A percentile compares a stretch with the other conserved stretches of the same genome.
phyloP scores from a whole-genome alignment of 1,139 yeast genomes.

The Magnusiomyces tetraspermus region DNA sequence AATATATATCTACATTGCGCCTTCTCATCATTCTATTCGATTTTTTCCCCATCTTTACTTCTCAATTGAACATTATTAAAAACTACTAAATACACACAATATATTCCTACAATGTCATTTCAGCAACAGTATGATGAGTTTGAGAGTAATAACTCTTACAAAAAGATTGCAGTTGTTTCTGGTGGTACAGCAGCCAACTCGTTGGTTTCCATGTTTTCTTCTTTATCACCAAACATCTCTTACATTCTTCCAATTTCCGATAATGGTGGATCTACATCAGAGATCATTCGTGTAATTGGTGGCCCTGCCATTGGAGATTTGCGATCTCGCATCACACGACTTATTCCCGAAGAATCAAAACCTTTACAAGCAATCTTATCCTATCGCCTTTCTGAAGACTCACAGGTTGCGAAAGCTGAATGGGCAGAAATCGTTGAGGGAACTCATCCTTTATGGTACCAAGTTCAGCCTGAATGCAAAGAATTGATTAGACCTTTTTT shows the following conservation, averaged over 20 bases:
- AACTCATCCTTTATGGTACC: conserved; percentile 58
- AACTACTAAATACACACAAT: not conserved
- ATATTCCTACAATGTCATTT: not conserved
- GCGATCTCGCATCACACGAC: conserved; percentile 66
- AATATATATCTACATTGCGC: no score
- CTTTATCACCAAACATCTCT: conserved; percentile 38
- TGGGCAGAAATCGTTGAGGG: conserved; percentile 82
- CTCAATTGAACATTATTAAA: no score
- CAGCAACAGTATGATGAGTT: not conserved
- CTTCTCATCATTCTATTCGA: no score
- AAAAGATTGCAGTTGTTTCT: conserved; percentile 35
- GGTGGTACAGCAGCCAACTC: conserved; percentile 76
- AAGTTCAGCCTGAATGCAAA: conserved; percentile 51
- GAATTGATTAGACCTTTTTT: conserved; percentile 72
- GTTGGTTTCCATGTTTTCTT: conserved; percentile 42
- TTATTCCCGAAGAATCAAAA: conserved; percentile 44
- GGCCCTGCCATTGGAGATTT: conserved; percentile 96
- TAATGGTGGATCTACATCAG: conserved; percentile 93
- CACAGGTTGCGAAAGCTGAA: conserved; percentile 48
- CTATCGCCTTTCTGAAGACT: conserved; percentile 49
- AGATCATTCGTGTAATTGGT: conserved; percentile 77
- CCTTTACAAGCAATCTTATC: conserved; percentile 41
- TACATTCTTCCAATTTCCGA: conserved; percentile 80
- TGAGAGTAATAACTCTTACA: not conserved
- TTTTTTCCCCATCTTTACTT: no score